These are phyloP conservation scores for Yamadazyma takamatsuzukensis DNA, from an alignment of 805 yeast genomes.

Conservation along the genomic window DNA sequence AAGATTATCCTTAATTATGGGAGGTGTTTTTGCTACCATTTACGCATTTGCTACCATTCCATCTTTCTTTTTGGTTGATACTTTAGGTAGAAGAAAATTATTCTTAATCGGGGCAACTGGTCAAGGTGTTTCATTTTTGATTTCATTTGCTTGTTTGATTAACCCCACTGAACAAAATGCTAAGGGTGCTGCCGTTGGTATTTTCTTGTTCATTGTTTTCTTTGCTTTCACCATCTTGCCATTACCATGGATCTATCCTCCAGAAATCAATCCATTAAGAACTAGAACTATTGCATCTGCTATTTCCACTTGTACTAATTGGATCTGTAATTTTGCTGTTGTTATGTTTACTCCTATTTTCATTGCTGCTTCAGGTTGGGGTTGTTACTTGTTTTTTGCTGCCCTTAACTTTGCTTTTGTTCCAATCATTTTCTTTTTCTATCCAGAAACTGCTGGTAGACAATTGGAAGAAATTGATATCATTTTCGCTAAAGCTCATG, in stretches of 20 bases:
- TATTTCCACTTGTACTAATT: slow-evolving; percentile 43
- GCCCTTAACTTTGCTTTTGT: slow-evolving; percentile 33
- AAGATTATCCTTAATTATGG: slow-evolving; percentile 55
- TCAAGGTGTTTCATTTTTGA: slow-evolving; percentile 37
- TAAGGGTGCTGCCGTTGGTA: slow-evolving; percentile 45
- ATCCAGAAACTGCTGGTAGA: slow-evolving; percentile 46
- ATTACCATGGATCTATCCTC: slow-evolving; percentile 46
- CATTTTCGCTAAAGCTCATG: slow-evolving; percentile 59
- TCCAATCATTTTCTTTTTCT: slow-evolving; percentile 41
- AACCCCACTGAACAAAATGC: slow-evolving; percentile 27
- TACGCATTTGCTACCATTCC: slow-evolving; percentile 53
- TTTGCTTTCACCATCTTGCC: slow-evolving; percentile 43
- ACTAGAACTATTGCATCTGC: slow-evolving; percentile 45
- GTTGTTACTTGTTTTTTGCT: slow-evolving; percentile 41
- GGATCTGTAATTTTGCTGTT: slow-evolving; percentile 43
- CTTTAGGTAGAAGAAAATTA: slow-evolving; percentile 44
- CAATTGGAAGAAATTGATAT: slow-evolving; percentile 48
- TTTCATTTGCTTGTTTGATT: slow-evolving; percentile 40
- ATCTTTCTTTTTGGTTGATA: slow-evolving; percentile 40
- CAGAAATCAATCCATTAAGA: slow-evolving; percentile 45
- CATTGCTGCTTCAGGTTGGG: slow-evolving; percentile 36
- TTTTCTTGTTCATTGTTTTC: slow-evolving; percentile 42
- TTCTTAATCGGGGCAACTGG: slow-evolving; percentile 42
- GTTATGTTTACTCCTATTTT: slow-evolving; percentile 46
- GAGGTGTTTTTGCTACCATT: slow-evolving; percentile 62